A percentile compares a stretch with the other conserved stretches of the same genome.
Conservation (phyloP, 208 protist species). For the Leishmania amazonensis region DNA sequence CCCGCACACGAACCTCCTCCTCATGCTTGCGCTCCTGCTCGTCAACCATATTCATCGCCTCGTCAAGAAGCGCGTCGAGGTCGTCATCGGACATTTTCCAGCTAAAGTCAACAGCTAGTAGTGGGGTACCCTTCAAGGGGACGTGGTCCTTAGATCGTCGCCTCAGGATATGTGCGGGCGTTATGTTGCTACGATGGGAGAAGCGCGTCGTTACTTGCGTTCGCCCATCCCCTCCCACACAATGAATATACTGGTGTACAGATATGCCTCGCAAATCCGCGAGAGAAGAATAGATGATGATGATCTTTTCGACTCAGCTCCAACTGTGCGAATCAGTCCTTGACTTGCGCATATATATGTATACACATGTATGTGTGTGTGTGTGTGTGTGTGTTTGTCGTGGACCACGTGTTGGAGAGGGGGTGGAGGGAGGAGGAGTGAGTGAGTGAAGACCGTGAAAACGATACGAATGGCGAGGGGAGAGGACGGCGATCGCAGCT, state of each 20-base stretch:
- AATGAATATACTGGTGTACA: not conserved
- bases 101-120: not conserved
- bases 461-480: too few relatives aligned
- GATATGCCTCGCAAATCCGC: not conserved
- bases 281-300: not conserved
- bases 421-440: not conserved
- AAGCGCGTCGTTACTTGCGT: not conserved
- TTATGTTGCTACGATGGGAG: not conserved
- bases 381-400: conserved; percentile 3
- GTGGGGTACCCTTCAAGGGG: not conserved
- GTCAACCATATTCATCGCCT: conserved; percentile 80
- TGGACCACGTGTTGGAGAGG: not conserved
- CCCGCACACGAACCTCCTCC: conserved; percentile 48
- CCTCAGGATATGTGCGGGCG: not conserved
- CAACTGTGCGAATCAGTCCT: not conserved
- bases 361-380: not conserved
- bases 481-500: not conserved
- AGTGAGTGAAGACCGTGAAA: not conserved
- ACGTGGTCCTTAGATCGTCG: not conserved
- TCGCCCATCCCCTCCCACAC: not conserved
- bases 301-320: not conserved
- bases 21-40: conserved; percentile 73
- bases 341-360: not conserved
- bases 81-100: conserved; percentile 58
- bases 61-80: conserved; percentile 81